phyloP scores from a whole-genome alignment of 2,329 filamentous ascomycete species.

The Zymoseptoria ardabiliae region DNA sequence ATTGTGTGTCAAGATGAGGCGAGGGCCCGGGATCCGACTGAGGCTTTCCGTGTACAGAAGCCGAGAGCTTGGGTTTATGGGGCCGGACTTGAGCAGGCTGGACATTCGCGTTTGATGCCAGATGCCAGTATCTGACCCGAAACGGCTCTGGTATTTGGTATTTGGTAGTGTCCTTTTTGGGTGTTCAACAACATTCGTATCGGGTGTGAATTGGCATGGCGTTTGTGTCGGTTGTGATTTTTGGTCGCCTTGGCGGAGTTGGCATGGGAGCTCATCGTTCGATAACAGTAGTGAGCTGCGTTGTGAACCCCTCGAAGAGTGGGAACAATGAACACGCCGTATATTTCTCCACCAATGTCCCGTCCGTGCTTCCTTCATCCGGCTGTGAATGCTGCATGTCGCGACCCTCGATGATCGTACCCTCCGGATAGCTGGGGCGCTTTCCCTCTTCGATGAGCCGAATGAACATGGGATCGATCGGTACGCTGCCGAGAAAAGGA shows the following conservation, averaged over 20 bases:
- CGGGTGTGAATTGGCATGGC: background rate
- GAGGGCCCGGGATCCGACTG: too few species aligned
- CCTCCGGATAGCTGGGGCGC: constrained; percentile 60
- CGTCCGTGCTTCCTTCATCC: constrained; percentile 27
- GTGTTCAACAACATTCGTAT: background rate
- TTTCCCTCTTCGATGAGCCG: constrained; percentile 70
- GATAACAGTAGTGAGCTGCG: constrained; percentile 19
- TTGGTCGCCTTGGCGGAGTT: background rate
- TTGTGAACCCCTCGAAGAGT: constrained; percentile 58
- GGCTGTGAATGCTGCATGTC: constrained; percentile 32
- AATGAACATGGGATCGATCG: constrained; percentile 89
- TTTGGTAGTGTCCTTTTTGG: background rate
- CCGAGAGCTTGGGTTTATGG: too few species aligned
- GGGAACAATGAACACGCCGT: constrained; percentile 61
- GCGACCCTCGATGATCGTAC: constrained; percentile 55
- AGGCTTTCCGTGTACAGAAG: too few species aligned
- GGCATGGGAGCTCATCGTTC: constrained; percentile 10
- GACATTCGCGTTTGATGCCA: too few species aligned
- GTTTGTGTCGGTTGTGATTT: background rate
- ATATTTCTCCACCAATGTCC: constrained; percentile 63
- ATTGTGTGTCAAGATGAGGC: too few species aligned
- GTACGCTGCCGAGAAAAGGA: constrained; percentile 75
- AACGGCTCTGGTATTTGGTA: too few species aligned
- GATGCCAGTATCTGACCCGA: too few species aligned
- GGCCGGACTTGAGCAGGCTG: too few species aligned